phyloP scores from a whole-genome alignment of 2,329 filamentous ascomycete species.

The Venturia aucupariae region DNA sequence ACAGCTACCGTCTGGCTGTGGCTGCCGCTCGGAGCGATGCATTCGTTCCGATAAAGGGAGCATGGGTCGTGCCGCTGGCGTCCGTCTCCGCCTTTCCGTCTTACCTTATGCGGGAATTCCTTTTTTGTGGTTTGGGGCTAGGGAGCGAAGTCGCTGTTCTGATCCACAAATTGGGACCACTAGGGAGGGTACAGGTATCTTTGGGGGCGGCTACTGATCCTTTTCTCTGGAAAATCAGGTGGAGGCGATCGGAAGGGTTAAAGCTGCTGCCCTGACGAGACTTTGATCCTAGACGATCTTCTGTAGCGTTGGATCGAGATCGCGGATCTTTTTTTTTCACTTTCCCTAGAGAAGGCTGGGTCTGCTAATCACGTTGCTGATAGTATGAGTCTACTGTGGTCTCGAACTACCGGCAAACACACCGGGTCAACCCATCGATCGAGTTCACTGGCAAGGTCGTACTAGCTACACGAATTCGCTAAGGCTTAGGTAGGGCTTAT shows the following conservation, averaged over 20 bases:
- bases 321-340: constrained; percentile 64
- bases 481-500: constrained; percentile 85
- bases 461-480: constrained; percentile 78
- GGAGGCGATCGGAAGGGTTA: constrained; percentile 86
- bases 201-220: constrained; percentile 91
- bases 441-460: constrained; percentile 81
- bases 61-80: constrained; percentile 91
- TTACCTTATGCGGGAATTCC: neutral
- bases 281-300: constrained; percentile 79
- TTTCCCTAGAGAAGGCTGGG: neutral
- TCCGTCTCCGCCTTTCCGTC: neutral
- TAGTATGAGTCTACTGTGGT: constrained; percentile 76
- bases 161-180: constrained; percentile 77
- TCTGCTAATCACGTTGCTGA: constrained; percentile 50
- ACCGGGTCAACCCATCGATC: constrained; percentile 61
- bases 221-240: constrained; percentile 86
- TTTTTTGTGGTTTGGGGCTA: neutral
- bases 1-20: constrained; percentile 91
- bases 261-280: constrained; percentile 81
- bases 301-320: constrained; percentile 85
- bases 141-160: constrained; percentile 41
- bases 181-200: constrained; percentile 73
- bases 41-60: constrained; percentile 76
- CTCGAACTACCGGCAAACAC: constrained; percentile 66
- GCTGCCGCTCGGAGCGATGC: constrained; percentile 85